Conservation (phyloP, 768 basidiomycete genomes). For the Mycena vitilis region DNA sequence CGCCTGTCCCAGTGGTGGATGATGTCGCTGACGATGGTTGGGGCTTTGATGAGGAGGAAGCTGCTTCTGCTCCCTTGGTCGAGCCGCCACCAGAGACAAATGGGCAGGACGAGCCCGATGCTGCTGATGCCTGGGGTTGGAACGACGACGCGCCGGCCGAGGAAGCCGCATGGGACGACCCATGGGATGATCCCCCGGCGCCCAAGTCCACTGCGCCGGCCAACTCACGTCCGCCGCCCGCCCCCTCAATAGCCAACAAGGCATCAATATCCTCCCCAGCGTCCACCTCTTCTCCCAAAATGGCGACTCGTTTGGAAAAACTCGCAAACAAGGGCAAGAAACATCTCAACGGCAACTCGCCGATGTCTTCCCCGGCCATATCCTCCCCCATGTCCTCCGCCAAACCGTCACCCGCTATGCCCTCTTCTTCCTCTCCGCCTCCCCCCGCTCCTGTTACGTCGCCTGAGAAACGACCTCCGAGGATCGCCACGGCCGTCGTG, state of each 20-base stretch:
- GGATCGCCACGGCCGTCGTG: conserved; percentile 35
- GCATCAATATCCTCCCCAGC: conserved; percentile 21
- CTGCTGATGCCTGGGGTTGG: conserved; percentile 81
- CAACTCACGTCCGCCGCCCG: conserved; percentile 45
- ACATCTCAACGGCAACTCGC: conserved; percentile 47
- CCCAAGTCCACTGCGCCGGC: conserved; percentile 39
- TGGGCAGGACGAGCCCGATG: conserved; percentile 41
- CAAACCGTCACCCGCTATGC: conserved; percentile 37
- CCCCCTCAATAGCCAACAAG: conserved; percentile 40
- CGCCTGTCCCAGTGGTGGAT: conserved; percentile 21
- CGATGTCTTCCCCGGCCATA: conserved; percentile 36
- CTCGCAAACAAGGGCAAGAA: conserved; percentile 68
- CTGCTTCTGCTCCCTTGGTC: not conserved
- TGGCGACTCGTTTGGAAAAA: conserved; percentile 69
- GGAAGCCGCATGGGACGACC: conserved; percentile 59
- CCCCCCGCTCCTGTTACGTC: conserved; percentile 33
- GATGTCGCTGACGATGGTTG: conserved; percentile 33
- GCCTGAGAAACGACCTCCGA: conserved; percentile 43
- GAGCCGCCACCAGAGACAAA: conserved; percentile 28
- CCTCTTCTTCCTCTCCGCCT: conserved; percentile 41
- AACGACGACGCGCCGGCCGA: conserved; percentile 63
- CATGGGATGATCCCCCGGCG: conserved; percentile 67
- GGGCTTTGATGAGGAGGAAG: conserved; percentile 39
- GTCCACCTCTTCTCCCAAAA: conserved; percentile 53
- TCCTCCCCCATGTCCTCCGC: conserved; percentile 31